Evolutionary conservation across 805 yeast species (phyloP).

Genomic region (Zygoascus bituminiphila): DNA sequence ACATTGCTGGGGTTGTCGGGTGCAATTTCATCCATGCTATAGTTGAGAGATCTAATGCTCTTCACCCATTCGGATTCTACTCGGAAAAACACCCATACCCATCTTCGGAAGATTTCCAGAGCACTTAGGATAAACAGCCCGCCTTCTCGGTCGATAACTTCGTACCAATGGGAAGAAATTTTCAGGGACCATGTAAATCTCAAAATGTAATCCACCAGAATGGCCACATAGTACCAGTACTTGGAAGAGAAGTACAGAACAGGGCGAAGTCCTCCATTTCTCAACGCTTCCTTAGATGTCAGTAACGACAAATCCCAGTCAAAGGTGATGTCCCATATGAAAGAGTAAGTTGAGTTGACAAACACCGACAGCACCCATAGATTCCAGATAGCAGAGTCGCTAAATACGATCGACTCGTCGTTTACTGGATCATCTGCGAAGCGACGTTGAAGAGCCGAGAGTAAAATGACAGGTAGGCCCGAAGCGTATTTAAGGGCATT

Average conservation of each 20-base stretch:
- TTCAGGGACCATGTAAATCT: constrained; percentile 74
- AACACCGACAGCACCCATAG: constrained; percentile 37
- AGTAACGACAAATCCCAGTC: constrained; percentile 78
- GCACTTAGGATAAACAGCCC: constrained; percentile 63
- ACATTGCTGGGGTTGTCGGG: not conserved
- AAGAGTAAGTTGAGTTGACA: constrained; percentile 67
- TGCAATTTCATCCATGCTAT: not conserved
- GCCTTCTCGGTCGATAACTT: constrained; percentile 32
- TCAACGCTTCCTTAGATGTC: constrained; percentile 10
- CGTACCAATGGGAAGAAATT: constrained; percentile 32
- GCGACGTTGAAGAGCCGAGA: constrained; percentile 23
- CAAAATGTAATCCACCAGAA: constrained; percentile 50
- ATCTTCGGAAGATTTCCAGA: constrained; percentile 73
- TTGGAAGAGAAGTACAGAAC: constrained; percentile 23
- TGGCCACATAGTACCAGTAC: constrained; percentile 47
- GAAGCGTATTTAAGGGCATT: constrained; percentile 72
- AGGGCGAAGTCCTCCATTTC: constrained; percentile 23
- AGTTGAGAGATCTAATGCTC: constrained; percentile 8
- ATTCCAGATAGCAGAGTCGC: constrained; percentile 8
- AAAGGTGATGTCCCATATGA: constrained; percentile 79
- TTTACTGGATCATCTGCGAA: constrained; percentile 13
- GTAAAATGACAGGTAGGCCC: constrained; percentile 45
- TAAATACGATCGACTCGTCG: constrained; percentile 15
- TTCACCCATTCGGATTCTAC: constrained; percentile 63
- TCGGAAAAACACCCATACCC: constrained; percentile 83